A percentile compares a stretch with the other conserved stretches of the same genome.
Evolutionary conservation across 345 rosid species (phyloP).

Genomic region (Tarenaya hassleriana): DNA sequence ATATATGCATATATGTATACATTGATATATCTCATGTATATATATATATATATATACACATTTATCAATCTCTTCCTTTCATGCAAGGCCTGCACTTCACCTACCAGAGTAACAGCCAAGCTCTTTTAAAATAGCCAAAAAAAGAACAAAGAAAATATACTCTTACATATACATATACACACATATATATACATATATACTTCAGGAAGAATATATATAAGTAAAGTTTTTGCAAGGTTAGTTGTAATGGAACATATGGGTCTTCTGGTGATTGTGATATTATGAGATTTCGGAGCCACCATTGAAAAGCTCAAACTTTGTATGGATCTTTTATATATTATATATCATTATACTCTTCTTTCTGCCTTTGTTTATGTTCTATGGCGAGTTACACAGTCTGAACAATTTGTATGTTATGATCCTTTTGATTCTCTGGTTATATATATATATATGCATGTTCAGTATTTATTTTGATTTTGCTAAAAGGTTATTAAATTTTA

Average conservation of each 20-base stretch:
- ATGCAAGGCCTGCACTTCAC: conserved; percentile 64
- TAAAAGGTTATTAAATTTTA: too few relatives aligned
- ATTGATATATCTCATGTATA: too few relatives aligned
- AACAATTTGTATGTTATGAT: too few relatives aligned
- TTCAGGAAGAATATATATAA: too few relatives aligned
- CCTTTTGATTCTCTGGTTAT: too few relatives aligned
- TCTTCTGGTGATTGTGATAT: conserved; percentile 6
- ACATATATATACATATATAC: conserved; percentile 18
- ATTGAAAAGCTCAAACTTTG: conserved; percentile 18
- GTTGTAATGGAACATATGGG: too few relatives aligned
- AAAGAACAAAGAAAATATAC: conserved; percentile 5
- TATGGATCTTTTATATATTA: conserved; percentile 14
- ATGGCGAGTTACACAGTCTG: neutral
- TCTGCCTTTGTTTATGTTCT: conserved; percentile 16
- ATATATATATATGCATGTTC: too few relatives aligned
- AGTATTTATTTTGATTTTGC: neutral
- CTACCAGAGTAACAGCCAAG: conserved; percentile 41
- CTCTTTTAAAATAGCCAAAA: conserved; percentile 10
- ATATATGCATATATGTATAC: conserved; percentile 1
- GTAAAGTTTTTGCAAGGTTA: conserved; percentile 8
- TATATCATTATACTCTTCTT: conserved; percentile 18
- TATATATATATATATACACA: neutral
- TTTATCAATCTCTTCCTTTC: conserved; percentile 24
- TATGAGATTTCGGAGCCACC: neutral
- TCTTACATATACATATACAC: neutral